Conservation (phyloP, 2,329 filamentous ascomycete genomes). For the Metarhizium guizhouense region DNA sequence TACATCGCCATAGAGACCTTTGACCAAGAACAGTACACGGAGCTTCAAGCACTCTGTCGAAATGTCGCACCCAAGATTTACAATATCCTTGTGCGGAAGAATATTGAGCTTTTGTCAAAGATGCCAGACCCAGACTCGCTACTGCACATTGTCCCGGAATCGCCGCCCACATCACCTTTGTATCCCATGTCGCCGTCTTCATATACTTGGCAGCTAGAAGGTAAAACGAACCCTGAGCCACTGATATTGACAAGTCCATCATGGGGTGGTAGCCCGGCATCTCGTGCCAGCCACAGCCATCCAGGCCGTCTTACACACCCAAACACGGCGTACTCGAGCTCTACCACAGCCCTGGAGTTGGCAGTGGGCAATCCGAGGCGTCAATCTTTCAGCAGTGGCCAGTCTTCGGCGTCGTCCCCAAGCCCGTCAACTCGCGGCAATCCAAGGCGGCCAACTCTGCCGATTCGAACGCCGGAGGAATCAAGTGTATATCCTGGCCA, state of each 20-base stretch:
- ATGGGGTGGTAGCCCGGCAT: background rate
- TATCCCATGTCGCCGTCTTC: background rate
- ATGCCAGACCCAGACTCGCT: constrained; percentile 14
- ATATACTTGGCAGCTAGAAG: background rate
- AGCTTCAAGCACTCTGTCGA: constrained; percentile 39
- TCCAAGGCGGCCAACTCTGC: constrained; percentile 3
- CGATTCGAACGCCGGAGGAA: constrained; percentile 6
- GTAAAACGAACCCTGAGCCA: background rate
- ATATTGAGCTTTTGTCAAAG: constrained; percentile 29
- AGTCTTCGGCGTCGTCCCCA: constrained; percentile 7
- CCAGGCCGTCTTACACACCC: too few relatives aligned
- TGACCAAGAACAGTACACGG: constrained; percentile 36
- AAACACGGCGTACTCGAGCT: background rate
- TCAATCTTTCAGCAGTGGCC: constrained; percentile 7
- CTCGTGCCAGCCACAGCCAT: too few relatives aligned
- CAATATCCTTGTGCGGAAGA: constrained; percentile 45
- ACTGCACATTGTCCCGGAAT: constrained; percentile 7
- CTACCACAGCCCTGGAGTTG: constrained; percentile 2
- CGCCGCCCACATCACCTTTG: constrained; percentile 5
- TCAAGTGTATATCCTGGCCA: background rate
- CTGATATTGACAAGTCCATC: background rate
- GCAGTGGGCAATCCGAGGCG: constrained; percentile 4
- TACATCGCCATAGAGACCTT: constrained; percentile 40
- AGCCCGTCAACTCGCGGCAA: constrained; percentile 5
- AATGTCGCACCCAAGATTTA: constrained; percentile 38